Evolutionary conservation across 2,329 filamentous ascomycete species (phyloP).

Genomic region (Chaetothyriales sp.): DNA sequence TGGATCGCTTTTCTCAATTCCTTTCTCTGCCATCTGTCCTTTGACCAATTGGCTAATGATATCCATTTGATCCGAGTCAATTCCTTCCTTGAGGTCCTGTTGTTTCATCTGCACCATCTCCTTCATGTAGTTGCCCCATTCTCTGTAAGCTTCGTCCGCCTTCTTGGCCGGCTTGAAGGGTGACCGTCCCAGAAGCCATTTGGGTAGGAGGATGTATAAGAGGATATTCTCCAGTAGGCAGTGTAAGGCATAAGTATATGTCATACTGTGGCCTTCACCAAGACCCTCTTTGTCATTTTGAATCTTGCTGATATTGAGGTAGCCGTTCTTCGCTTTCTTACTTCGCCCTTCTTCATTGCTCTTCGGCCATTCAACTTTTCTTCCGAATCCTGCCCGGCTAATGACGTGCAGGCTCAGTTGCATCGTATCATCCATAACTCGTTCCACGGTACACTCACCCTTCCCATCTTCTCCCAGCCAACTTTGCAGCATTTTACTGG

Average conservation of each 20-base stretch:
- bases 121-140: conserved; percentile 55
- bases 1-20: conserved; percentile 7
- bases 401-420: conserved; percentile 43
- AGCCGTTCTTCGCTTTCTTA: conserved; percentile 31
- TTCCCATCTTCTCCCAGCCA: conserved; percentile 37
- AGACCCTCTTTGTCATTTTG: conserved; percentile 17
- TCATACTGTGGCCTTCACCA: conserved; percentile 43
- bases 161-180: conserved; percentile 38
- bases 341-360: conserved; percentile 29
- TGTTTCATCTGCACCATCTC: conserved; percentile 52
- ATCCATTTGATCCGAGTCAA: conserved; percentile 34
- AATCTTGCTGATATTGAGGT: conserved; percentile 21
- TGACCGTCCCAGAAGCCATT: conserved; percentile 37
- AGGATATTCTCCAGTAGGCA: conserved; percentile 49
- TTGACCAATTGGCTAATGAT: conserved; percentile 41
- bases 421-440: conserved; percentile 52
- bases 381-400: conserved; percentile 57
- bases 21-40: conserved; percentile 23
- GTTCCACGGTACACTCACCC: conserved; percentile 36
- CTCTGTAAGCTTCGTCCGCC: conserved; percentile 40
- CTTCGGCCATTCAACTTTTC: conserved; percentile 43
- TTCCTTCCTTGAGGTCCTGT: conserved; percentile 27
- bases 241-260: conserved; percentile 49
- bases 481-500: conserved; percentile 42
- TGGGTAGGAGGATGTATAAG: conserved; percentile 44